A percentile compares a stretch with the other conserved stretches of the same genome.
These are phyloP conservation scores for Haplosporangium gracile DNA, from an alignment of 192 early-diverging fungal species.

Conservation along the genomic window DNA sequence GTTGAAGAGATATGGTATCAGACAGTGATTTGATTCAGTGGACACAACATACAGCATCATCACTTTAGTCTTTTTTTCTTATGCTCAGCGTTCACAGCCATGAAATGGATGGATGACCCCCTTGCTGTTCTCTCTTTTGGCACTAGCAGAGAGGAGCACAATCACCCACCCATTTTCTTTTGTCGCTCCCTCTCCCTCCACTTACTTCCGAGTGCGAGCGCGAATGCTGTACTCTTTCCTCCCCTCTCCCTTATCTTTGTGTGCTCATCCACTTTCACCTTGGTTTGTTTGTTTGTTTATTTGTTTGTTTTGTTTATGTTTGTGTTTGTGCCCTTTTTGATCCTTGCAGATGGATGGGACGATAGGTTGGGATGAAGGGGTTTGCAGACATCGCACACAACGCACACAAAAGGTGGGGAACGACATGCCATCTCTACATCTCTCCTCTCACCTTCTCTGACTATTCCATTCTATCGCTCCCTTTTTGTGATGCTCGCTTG, in stretches of 20 bases:
- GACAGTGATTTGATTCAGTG: background rate
- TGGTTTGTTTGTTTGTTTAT: background rate
- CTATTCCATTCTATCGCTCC: background rate
- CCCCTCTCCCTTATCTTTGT: background rate
- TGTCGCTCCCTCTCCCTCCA: background rate
- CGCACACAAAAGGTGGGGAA: too few species aligned
- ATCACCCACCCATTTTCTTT: background rate
- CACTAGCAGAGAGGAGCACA: background rate
- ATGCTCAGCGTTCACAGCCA: background rate
- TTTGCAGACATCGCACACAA: too few species aligned
- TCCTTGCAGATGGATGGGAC: too few species aligned
- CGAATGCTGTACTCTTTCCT: background rate
- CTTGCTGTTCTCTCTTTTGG: background rate
- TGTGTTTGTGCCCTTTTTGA: background rate
- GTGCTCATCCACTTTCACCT: background rate
- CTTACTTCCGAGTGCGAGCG: background rate
- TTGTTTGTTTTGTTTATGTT: slow-evolving; percentile 14
- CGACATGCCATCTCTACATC: background rate
- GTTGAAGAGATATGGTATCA: background rate
- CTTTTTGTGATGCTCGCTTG: background rate
- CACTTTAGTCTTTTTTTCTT: background rate
- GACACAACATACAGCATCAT: background rate
- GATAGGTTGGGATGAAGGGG: too few species aligned
- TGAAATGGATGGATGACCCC: background rate
- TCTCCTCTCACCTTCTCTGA: background rate